These are phyloP conservation scores for barley (Hordeum vulgare) DNA, from an alignment of 176 grass and related monocot species.

Conservation along the genomic window DNA sequence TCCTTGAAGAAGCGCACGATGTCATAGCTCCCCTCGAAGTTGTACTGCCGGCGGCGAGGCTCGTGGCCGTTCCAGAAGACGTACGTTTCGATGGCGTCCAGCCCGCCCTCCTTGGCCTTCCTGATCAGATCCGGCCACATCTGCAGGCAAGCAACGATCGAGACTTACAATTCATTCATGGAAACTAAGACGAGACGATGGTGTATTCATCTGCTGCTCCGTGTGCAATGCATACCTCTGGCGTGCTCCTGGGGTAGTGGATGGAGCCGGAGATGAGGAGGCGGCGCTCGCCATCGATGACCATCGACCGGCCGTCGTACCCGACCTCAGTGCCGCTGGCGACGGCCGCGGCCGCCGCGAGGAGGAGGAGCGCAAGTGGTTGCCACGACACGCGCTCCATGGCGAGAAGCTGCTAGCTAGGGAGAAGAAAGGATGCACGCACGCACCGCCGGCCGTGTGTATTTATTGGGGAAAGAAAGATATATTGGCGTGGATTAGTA, in stretches of 20 bases:
- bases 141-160: conserved; percentile 24
- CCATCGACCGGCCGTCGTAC: conserved; percentile 29
- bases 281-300: conserved; percentile 47
- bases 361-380: background rate
- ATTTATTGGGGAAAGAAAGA: too few species aligned
- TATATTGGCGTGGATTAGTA: too few species aligned
- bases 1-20: conserved; percentile 64
- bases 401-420: background rate
- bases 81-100: conserved; percentile 56
- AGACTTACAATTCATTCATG: too few species aligned
- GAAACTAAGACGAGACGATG: background rate
- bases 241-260: conserved; percentile 55
- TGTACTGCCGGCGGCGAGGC: conserved; percentile 44
- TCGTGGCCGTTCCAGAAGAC: conserved; percentile 79
- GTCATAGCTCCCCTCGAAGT: conserved; percentile 58
- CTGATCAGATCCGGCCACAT: conserved; percentile 62
- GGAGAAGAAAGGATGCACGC: too few species aligned
- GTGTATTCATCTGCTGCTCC: background rate
- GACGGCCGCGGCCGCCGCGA: background rate
- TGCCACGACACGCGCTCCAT: background rate
- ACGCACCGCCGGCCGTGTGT: too few species aligned
- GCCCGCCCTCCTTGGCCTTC: conserved; percentile 48
- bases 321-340: background rate
- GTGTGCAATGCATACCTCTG: conserved; percentile 20
- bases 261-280: conserved; percentile 52